A percentile compares a stretch with the other conserved stretches of the same genome.
Evolutionary conservation across 2,329 filamentous ascomycete species (phyloP).

Genomic region (Talaromyces sp.): DNA sequence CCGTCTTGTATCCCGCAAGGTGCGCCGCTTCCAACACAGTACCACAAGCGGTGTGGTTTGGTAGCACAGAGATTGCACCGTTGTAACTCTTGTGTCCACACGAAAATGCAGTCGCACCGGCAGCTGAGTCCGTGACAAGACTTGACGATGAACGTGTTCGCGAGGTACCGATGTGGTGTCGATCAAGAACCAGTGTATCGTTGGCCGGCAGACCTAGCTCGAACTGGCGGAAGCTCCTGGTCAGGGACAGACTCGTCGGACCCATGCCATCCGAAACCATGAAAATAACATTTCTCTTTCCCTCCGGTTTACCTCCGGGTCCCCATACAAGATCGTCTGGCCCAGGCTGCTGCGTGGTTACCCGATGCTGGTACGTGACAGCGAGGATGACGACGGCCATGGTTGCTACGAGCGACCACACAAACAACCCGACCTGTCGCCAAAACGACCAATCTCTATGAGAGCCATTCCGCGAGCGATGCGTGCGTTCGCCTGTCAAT

Average conservation of each 20-base stretch:
- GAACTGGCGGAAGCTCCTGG: constrained; percentile 79
- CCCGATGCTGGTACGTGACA: constrained; percentile 71
- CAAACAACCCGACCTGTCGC: constrained; percentile 73
- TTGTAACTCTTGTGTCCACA: constrained; percentile 96
- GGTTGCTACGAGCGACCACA: constrained; percentile 80
- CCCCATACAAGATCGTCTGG: constrained; percentile 32
- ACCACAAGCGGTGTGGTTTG: constrained; percentile 81
- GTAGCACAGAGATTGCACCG: constrained; percentile 85
- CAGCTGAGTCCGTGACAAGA: constrained; percentile 90
- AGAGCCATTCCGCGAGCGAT: constrained; percentile 26
- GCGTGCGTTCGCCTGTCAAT: constrained; percentile 53
- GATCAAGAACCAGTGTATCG: constrained; percentile 75
- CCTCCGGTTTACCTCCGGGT: constrained; percentile 45
- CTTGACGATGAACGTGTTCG: constrained; percentile 80
- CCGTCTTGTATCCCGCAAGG: constrained; percentile 84
- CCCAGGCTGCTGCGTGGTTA: constrained; percentile 39
- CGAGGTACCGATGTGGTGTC: constrained; percentile 85
- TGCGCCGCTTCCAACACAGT: constrained; percentile 93
- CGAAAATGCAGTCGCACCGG: constrained; percentile 94
- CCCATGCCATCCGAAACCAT: constrained; percentile 99
- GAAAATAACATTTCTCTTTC: constrained; percentile 92
- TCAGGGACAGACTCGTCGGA: constrained; percentile 82
- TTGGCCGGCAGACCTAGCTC: constrained; percentile 68
- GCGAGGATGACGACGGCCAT: constrained; percentile 74
- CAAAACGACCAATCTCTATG: constrained; percentile 55